Evolutionary conservation across 2,329 filamentous ascomycete genomes (phyloP).

Genomic region (Pyricularia grisea): DNA sequence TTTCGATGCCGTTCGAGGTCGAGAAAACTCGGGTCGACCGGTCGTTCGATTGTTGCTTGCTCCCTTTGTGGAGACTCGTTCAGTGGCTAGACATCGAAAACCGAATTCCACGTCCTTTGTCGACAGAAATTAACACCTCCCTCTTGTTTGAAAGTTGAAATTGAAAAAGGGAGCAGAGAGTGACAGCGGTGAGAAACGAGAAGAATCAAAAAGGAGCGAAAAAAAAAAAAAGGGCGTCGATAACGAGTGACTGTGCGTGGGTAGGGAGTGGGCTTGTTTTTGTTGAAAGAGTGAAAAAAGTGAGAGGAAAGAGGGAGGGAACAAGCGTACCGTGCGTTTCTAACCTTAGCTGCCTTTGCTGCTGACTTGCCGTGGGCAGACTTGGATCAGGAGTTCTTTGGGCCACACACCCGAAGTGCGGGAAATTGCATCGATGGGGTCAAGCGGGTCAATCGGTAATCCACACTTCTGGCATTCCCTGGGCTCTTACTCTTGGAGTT

Average conservation of each 20-base stretch:
- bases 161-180: background rate
- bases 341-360: background rate
- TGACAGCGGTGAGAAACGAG: background rate
- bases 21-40: background rate
- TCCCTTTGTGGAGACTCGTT: constrained; percentile 4
- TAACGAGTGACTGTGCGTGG: constrained; percentile 4
- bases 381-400: constrained; percentile 3
- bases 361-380: background rate
- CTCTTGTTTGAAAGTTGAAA: background rate
- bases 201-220: background rate
- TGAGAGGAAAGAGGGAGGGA: constrained; percentile 3
- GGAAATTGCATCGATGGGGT: constrained; percentile 4
- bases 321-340: background rate
- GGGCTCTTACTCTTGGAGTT: background rate
- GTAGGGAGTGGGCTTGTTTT: background rate
- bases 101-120: background rate
- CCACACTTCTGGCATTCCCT: background rate
- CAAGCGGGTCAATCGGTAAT: constrained; percentile 1
- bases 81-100: constrained; percentile 4
- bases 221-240: background rate
- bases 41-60: constrained; percentile 1
- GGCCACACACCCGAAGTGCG: background rate
- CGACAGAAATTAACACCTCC: background rate
- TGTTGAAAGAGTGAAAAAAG: background rate
- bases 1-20: background rate